Percentiles rank a stretch among this genome's conserved stretches.
phyloP scores from a whole-genome alignment of 352 stramenopile genomes.

The Phytophthora pini region DNA sequence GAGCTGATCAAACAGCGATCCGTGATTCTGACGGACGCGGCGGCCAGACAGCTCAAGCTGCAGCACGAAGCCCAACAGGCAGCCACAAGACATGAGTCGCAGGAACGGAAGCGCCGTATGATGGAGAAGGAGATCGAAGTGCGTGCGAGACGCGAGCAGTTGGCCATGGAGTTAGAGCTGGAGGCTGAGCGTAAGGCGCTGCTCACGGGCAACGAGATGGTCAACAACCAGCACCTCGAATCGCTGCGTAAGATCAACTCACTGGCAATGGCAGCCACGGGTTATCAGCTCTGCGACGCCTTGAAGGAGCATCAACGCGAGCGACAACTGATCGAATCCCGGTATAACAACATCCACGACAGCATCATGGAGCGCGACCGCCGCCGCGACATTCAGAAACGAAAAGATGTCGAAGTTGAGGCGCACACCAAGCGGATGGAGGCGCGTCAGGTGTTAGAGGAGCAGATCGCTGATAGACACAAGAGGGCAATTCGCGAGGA shows the following conservation, averaged over 20 bases:
- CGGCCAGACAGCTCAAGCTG: slow-evolving; percentile 43
- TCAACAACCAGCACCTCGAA: slow-evolving; percentile 63
- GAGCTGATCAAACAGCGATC: slow-evolving; percentile 63
- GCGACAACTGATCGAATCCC: slow-evolving; percentile 47
- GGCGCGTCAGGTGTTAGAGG: slow-evolving; percentile 67
- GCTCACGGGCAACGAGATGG: slow-evolving; percentile 68
- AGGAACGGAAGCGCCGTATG: slow-evolving; percentile 79
- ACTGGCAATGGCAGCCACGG: slow-evolving; percentile 64
- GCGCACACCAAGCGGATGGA: slow-evolving; percentile 64
- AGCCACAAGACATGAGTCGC: slow-evolving; percentile 55
- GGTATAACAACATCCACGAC: slow-evolving; percentile 76
- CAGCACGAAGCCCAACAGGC: slow-evolving; percentile 51
- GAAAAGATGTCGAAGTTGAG: slow-evolving; percentile 47
- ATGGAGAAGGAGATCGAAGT: slow-evolving; percentile 82
- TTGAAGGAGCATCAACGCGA: slow-evolving; percentile 54
- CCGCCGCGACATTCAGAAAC: slow-evolving; percentile 55
- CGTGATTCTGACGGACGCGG: slow-evolving; percentile 65
- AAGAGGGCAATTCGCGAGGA: slow-evolving; percentile 79
- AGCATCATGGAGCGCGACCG: slow-evolving; percentile 80
- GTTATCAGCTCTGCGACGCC: slow-evolving; percentile 71
- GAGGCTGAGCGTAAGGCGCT: slow-evolving; percentile 67
- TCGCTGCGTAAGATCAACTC: slow-evolving; percentile 76
- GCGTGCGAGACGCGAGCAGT: slow-evolving; percentile 67
- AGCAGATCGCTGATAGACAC: slow-evolving; percentile 71
- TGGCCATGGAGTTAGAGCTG: slow-evolving; percentile 75